Evolutionary conservation across 2,329 filamentous ascomycete genomes (phyloP).

Genomic region (Allantophomopsis cytisporea): DNA sequence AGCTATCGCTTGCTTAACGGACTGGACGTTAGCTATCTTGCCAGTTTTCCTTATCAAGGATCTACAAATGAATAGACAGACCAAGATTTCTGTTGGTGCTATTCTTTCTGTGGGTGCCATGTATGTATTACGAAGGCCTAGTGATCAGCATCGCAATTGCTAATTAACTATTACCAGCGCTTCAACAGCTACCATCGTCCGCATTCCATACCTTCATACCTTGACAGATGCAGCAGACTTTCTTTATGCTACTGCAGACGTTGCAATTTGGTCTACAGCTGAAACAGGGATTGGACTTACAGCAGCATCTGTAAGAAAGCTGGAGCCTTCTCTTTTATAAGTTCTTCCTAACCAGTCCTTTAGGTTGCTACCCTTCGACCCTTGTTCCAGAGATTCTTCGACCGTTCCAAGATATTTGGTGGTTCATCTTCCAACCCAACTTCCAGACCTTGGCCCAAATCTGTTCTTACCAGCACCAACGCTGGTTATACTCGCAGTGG

Average conservation of each 20-base stretch:
- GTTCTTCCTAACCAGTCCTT: too few species aligned
- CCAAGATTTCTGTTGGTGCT: conserved; percentile 30
- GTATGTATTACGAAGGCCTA: conserved; percentile 16
- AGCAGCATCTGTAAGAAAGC: conserved; percentile 16
- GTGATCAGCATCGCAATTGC: too few species aligned
- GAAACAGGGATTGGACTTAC: conserved; percentile 19
- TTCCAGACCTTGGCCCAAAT: too few species aligned
- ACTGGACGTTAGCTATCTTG: conserved; percentile 33
- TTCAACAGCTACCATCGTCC: conserved; percentile 21
- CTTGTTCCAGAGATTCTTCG: conserved; percentile 3
- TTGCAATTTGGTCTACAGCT: conserved; percentile 23
- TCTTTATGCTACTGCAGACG: conserved; percentile 20
- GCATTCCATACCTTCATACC: conserved; percentile 21
- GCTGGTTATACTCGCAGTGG: too few species aligned
- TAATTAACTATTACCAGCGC: conserved; percentile 10
- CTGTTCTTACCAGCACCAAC: too few species aligned
- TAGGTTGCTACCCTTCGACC: conserved; percentile 17
- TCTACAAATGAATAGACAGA: conserved; percentile 30
- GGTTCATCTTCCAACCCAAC: neutral
- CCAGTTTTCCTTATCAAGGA: conserved; percentile 36
- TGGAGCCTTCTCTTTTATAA: too few species aligned
- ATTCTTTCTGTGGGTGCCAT: conserved; percentile 35
- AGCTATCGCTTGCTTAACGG: conserved; percentile 27
- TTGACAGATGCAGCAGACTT: conserved; percentile 18
- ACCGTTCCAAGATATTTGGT: neutral